phyloP scores from a whole-genome alignment of 2,329 filamentous ascomycete genomes.

The Rhynchosporium agropyri region DNA sequence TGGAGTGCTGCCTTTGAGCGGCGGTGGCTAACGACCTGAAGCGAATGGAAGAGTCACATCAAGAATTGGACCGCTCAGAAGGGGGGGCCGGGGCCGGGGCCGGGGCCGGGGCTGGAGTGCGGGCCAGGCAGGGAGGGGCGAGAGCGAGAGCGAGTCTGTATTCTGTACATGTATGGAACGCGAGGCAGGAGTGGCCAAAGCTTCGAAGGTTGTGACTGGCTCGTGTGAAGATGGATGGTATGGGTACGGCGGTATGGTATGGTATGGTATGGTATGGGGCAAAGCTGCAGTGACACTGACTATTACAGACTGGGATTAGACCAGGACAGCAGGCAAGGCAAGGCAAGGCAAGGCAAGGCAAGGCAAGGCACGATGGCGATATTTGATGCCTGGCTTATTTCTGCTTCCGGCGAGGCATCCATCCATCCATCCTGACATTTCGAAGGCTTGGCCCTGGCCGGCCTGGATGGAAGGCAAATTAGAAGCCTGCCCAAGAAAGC shows the following conservation, averaged over 20 bases:
- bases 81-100: too few relatives aligned
- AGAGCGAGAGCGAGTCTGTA: not conserved
- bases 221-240: not conserved
- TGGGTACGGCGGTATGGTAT: not conserved
- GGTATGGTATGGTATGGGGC: too few relatives aligned
- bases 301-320: not conserved
- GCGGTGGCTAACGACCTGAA: conserved; percentile 2
- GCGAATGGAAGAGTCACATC: conserved; percentile 23
- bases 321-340: not conserved
- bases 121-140: not conserved
- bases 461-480: not conserved
- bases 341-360: not conserved
- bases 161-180: not conserved
- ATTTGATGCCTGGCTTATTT: conserved; percentile 2
- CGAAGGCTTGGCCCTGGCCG: not conserved
- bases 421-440: not conserved
- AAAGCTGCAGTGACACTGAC: not conserved
- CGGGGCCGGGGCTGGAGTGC: too few relatives aligned
- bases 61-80: not conserved
- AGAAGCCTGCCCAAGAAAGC: too few relatives aligned
- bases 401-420: not conserved
- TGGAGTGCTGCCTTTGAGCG: not conserved
- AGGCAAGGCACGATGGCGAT: conserved; percentile 10
- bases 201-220: not conserved
- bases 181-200: not conserved